These are phyloP conservation scores for Corrigiola litoralis DNA, from an alignment of 179 eudicot genomes.

Conservation along the genomic window DNA sequence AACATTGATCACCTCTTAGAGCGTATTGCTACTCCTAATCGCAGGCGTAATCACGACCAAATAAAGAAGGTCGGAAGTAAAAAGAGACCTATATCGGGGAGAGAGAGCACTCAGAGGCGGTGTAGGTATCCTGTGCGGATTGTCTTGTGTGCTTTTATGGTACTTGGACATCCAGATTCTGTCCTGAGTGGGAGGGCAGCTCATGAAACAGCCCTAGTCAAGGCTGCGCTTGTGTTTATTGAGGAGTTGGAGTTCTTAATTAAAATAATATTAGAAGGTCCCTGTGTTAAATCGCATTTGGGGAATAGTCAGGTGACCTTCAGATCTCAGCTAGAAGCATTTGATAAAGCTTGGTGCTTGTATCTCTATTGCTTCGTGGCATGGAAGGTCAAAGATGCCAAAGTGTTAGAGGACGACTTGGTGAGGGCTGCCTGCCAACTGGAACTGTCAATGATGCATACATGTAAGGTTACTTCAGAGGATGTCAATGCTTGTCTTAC, in stretches of 20 bases:
- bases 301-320: no score
- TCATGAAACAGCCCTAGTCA: constrained; percentile 67
- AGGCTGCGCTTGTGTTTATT: constrained; percentile 71
- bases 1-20: constrained; percentile 84
- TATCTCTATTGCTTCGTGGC: constrained; percentile 77
- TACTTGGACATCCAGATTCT: constrained; percentile 91
- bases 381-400: constrained; percentile 95
- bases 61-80: constrained; percentile 28
- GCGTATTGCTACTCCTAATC: constrained; percentile 68
- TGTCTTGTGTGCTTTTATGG: constrained; percentile 92
- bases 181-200: constrained; percentile 85
- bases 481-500: constrained; percentile 59
- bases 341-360: constrained; percentile 95
- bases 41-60: constrained; percentile 46
- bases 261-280: constrained; percentile 45
- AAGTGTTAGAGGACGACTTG: constrained; percentile 80
- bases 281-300: constrained; percentile 20
- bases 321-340: constrained; percentile 68
- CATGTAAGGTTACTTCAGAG: constrained; percentile 75
- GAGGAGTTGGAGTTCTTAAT: constrained; percentile 69
- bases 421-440: constrained; percentile 94
- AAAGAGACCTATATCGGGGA: constrained; percentile 36
- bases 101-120: constrained; percentile 31
- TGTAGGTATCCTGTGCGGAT: constrained; percentile 81
- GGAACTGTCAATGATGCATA: constrained; percentile 95